phyloP scores from a whole-genome alignment of 768 basidiomycete genomes.

The Leccinum obscurum region DNA sequence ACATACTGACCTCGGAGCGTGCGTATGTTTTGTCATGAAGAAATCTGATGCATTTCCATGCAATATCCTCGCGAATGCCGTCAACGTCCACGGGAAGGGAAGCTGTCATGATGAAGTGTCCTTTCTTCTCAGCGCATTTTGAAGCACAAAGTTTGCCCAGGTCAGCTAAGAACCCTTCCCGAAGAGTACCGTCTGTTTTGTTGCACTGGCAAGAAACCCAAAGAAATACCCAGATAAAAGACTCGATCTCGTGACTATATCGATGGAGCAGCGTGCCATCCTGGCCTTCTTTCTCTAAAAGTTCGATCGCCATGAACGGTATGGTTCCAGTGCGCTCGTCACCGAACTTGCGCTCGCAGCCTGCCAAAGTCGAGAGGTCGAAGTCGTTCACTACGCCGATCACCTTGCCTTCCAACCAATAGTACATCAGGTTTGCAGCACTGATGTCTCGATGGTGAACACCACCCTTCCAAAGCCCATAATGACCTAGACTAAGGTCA shows the following conservation, averaged over 20 bases:
- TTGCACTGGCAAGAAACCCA: neutral
- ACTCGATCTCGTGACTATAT: conserved; percentile 1
- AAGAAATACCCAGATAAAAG: conserved; percentile 3
- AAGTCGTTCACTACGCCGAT: conserved; percentile 19
- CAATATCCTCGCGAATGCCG: too few species aligned
- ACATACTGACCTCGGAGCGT: too few species aligned
- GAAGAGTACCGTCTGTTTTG: neutral
- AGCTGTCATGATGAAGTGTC: neutral
- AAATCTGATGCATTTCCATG: too few species aligned
- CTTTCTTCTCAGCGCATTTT: neutral
- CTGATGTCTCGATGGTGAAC: conserved; percentile 19
- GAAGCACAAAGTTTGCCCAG: neutral
- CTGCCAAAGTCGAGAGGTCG: conserved; percentile 3
- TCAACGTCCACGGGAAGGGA: too few species aligned
- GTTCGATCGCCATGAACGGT: conserved; percentile 17
- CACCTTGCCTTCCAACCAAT: neutral
- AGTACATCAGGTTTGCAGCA: conserved; percentile 17
- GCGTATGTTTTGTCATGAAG: too few species aligned
- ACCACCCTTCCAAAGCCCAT: conserved; percentile 4
- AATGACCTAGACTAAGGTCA: conserved; percentile 8
- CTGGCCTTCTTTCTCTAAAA: neutral
- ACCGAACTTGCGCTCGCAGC: neutral
- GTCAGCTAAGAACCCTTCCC: neutral
- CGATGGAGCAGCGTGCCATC: neutral
- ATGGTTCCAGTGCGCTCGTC: conserved; percentile 15